Conservation (phyloP, 1,284 basidiomycete species). For the Boletus austroedulis region DNA sequence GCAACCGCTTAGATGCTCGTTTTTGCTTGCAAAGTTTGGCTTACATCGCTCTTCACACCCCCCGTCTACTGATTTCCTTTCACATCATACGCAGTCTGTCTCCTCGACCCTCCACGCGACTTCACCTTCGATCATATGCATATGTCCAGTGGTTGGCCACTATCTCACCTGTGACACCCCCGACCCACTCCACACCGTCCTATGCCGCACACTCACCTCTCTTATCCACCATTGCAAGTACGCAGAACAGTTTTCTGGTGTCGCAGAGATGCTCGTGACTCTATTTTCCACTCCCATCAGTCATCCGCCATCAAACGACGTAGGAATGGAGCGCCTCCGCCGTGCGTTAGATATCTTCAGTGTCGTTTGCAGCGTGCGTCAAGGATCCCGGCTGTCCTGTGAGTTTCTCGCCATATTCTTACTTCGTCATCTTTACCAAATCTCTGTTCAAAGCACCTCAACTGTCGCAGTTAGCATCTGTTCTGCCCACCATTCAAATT, state of each 20-base stretch:
- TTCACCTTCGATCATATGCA: conserved; percentile 58
- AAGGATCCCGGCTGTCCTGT: conserved; percentile 63
- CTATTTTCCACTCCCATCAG: conserved; percentile 29
- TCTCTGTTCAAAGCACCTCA: conserved; percentile 43
- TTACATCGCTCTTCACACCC: not conserved
- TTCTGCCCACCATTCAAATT: conserved; percentile 43
- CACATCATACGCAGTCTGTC: conserved; percentile 50
- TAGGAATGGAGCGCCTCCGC: conserved; percentile 32
- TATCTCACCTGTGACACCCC: conserved; percentile 48
- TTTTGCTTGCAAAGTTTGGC: conserved; percentile 67
- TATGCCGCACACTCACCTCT: conserved; percentile 73
- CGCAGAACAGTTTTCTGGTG: conserved; percentile 57
- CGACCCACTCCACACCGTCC: conserved; percentile 49
- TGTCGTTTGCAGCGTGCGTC: conserved; percentile 56
- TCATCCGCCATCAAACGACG: conserved; percentile 12
- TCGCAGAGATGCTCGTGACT: conserved; percentile 55
- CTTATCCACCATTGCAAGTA: conserved; percentile 77
- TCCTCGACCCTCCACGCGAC: conserved; percentile 79
- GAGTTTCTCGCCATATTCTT: conserved; percentile 22
- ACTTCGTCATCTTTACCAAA: not conserved
- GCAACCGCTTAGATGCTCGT: conserved; percentile 66
- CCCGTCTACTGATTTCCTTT: conserved; percentile 3
- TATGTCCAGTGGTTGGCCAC: conserved; percentile 52
- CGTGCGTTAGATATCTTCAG: conserved; percentile 49
- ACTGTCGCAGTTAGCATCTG: conserved; percentile 45